These are phyloP conservation scores for Chrysochromulina tobinii DNA, from an alignment of 78 protist species.

Conservation along the genomic window DNA sequence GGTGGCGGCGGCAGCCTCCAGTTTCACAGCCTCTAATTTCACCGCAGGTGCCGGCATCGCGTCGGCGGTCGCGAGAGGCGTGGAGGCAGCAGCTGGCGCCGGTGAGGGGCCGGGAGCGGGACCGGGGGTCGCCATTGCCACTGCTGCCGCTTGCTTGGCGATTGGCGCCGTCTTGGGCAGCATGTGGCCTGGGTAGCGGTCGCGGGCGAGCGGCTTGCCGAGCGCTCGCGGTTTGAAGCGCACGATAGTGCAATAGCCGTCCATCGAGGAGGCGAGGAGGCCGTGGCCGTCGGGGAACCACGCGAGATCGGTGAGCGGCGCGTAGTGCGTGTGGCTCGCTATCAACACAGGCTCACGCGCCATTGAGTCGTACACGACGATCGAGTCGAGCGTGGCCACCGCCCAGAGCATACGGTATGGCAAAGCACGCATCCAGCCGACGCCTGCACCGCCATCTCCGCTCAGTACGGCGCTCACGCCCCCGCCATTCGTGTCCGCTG, in stretches of 20 bases:
- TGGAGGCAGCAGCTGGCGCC: too few species aligned
- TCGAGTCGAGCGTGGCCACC: conserved; percentile 36
- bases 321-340: conserved; percentile 10
- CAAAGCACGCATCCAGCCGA: neutral
- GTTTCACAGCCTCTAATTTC: too few species aligned
- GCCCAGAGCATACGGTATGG: conserved; percentile 61
- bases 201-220: neutral
- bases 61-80: too few species aligned
- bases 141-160: too few species aligned
- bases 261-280: conserved; percentile 32
- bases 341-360: neutral
- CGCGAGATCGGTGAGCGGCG: conserved; percentile 52
- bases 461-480: neutral
- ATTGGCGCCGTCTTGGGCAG: too few species aligned
- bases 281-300: conserved; percentile 26
- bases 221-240: neutral
- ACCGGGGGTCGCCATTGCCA: too few species aligned
- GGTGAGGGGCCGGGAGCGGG: too few species aligned
- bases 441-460: too few species aligned
- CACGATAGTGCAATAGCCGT: conserved; percentile 43
- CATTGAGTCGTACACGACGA: conserved; percentile 51
- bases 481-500: neutral
- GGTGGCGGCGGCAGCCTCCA: too few species aligned
- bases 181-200: too few species aligned
- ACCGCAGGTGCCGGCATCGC: too few species aligned